Evolutionary conservation across 768 basidiomycete genomes (phyloP), one percentile per base, ranked within the genome.

Genomic region (Lactifluus subvellereus): DNA sequence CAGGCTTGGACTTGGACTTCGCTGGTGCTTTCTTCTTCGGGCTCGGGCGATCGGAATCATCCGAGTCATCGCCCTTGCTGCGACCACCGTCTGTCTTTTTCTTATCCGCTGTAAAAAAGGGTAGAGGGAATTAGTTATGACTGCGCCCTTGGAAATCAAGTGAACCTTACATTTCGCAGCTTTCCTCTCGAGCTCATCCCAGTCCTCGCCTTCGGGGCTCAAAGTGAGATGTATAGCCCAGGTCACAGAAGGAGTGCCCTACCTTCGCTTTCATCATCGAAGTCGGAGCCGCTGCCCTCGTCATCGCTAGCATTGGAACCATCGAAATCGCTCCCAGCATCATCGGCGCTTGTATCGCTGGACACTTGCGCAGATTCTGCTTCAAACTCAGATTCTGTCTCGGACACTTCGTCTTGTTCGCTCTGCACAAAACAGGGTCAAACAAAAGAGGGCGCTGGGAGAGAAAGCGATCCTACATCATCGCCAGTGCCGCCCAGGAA

Each of bases 181-280:
- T 73, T 94, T 95, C 50, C 84, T 79, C 75, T 97, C 95, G 40
- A 97, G 78, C 73, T 94, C 93, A 70, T 97, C 95, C 96, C 96
- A 99, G 69, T 96, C 94, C 58, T 95, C 92, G 10, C 94, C 90
- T 81, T 37, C 22, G 42, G 38, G 30, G 20, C 10, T 68, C 57
- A 53, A n/a, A 40, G 38, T 60, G 33, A 59, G 61, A 35, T 30
- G n/a, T 32, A 7, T 35, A n/a, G 38, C n/a, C 68, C 45, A 61
- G 37, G 45, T 51, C 54, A 69, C 48, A 54, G 48, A 35, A 38
- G 45, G 32, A 30, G 37, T 60, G 11, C 22, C 56, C 30, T 62
- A 82, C 83, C 85, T 57, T 88, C 86, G 62, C 87, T 88, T 32
- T 80, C 83, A 14, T 78, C 79, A 6, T 75, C 80, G 48, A 82